Evolutionary conservation across 2,329 filamentous ascomycete genomes (phyloP), one percentile per base, ranked within the genome.

Genomic region (Arthrobotrys pseudoclavata): DNA sequence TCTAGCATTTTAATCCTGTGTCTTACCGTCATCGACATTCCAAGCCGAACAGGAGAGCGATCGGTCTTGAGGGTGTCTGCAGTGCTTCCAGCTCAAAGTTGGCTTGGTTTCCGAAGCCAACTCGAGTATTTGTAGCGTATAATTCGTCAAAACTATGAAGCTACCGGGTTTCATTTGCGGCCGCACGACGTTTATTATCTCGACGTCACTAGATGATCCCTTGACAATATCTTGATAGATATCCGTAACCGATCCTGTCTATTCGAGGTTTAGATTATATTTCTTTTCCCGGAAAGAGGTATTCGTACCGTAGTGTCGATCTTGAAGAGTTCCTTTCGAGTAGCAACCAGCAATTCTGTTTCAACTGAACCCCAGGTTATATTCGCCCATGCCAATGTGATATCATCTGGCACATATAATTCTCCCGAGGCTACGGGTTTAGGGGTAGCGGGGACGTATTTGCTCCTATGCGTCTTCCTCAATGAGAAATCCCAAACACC

Each of bases 61-160:
- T 31, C 62, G 40, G 24, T 77, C 74, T 22, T 62, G 42, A 4
- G 74, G 74, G 31, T 77, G 74, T 9, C 74, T 62, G 18, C 47
- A 67, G 47, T 77, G 74, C 26, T 45, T 71, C 74, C 74, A 77
- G 15, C 34, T 40, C 52, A 77, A 47, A 15, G n/a, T 18, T 12
- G 67, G 15, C 40, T 52, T 53, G 1, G 61, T 37, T 24, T 26
- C 34, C 4, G 31, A 15, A 4, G 60, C 31, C 5, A 57, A n/a
- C 20, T 71, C 52, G 9, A 77, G 42, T 5, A 77, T 6, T 24
- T 77, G 66, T 15, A 77, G 37, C 2, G 53, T 42, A 24, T 71
- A 68, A 42, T 63, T 77, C 9, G 74, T 77, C 22, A 77, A 52
- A n/a, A 77, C n/a, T 31, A 77, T 20, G 29, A 77, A 13, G 7